Evolutionary conservation across 495 filamentous ascomycete genomes (phyloP).

Genomic region (Neurospora intermedia): DNA sequence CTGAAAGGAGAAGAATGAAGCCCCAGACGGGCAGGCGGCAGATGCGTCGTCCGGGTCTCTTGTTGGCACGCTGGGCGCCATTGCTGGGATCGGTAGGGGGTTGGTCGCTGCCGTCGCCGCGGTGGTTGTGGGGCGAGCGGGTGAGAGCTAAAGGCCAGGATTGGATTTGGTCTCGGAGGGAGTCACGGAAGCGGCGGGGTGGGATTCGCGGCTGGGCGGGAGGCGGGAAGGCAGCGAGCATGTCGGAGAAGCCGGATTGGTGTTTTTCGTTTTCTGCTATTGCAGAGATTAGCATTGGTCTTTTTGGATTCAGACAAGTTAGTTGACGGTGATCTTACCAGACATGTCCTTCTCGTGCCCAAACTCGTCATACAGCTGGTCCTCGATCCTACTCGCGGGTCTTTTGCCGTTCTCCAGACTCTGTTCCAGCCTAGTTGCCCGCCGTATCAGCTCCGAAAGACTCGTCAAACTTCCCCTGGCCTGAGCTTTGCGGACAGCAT

Average conservation of each 20-base stretch:
- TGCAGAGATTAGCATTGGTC: slow-evolving; percentile 21
- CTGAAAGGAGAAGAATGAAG: slow-evolving; percentile 58
- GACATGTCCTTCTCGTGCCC: slow-evolving; percentile 28
- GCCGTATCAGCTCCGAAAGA: slow-evolving; percentile 77
- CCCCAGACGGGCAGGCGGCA: slow-evolving; percentile 80
- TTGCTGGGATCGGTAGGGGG: slow-evolving; percentile 9
- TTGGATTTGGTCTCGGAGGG: slow-evolving; percentile 21
- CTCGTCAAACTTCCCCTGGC: slow-evolving; percentile 81
- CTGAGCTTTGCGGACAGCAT: slow-evolving; percentile 67
- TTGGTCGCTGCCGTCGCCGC: slow-evolving; percentile 15
- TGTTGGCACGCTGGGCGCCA: neutral
- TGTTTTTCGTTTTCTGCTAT: slow-evolving; percentile 33
- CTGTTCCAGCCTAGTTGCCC: slow-evolving; percentile 77
- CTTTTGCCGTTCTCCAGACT: slow-evolving; percentile 74
- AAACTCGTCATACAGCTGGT: slow-evolving; percentile 21
- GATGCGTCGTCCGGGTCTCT: slow-evolving; percentile 27
- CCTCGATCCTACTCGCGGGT: slow-evolving; percentile 62
- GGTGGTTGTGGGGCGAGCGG: slow-evolving; percentile 16
- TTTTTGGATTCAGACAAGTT: neutral
- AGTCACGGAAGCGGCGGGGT: slow-evolving; percentile 36
- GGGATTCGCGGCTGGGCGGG: slow-evolving; percentile 49
- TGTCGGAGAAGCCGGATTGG: slow-evolving; percentile 67
- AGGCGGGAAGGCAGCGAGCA: slow-evolving; percentile 84
- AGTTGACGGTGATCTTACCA: slow-evolving; percentile 17
- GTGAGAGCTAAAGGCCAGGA: slow-evolving; percentile 32